Conservation (phyloP, 768 basidiomycete genomes). For the Leucocoprinus birnbaumii region DNA sequence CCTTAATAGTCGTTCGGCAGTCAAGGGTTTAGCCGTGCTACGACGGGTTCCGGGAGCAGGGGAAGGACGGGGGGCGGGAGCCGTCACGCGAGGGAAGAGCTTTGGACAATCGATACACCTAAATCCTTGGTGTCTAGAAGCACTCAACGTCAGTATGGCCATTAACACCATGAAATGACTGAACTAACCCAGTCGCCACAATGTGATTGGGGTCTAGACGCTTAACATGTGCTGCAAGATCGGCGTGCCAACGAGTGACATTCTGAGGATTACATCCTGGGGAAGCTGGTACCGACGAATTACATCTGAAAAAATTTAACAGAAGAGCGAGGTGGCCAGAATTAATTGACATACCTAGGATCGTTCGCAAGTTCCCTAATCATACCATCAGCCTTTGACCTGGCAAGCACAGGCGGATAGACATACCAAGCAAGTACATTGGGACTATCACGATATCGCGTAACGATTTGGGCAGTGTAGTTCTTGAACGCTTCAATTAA, state of each 20-base stretch:
- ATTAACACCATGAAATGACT: background rate
- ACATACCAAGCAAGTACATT: slow-evolving; percentile 50
- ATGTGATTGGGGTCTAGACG: slow-evolving; percentile 60
- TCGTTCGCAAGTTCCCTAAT: slow-evolving; percentile 67
- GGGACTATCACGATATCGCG: slow-evolving; percentile 52
- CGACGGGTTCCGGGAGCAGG: slow-evolving; percentile 38
- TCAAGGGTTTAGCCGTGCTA: slow-evolving; percentile 35
- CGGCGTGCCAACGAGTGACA: slow-evolving; percentile 56
- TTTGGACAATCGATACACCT: slow-evolving; percentile 57
- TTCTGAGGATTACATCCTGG: slow-evolving; percentile 44
- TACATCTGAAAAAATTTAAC: slow-evolving; percentile 38
- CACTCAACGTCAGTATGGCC: background rate
- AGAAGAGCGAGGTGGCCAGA: background rate
- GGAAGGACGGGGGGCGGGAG: slow-evolving; percentile 40
- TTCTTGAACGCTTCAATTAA: slow-evolving; percentile 53
- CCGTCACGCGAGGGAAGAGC: slow-evolving; percentile 37
- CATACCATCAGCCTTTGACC: background rate
- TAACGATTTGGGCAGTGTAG: slow-evolving; percentile 51
- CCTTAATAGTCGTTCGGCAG: slow-evolving; percentile 42
- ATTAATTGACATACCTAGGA: slow-evolving; percentile 38
- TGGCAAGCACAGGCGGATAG: background rate
- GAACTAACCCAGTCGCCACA: slow-evolving; percentile 55
- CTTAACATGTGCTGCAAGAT: slow-evolving; percentile 40
- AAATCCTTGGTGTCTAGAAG: slow-evolving; percentile 48
- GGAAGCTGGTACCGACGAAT: slow-evolving; percentile 46